A percentile compares a stretch with the other conserved stretches of the same genome.
Evolutionary conservation across 2,329 filamentous ascomycete genomes (phyloP).

Genomic region (Colletotrichum tamarilloi): DNA sequence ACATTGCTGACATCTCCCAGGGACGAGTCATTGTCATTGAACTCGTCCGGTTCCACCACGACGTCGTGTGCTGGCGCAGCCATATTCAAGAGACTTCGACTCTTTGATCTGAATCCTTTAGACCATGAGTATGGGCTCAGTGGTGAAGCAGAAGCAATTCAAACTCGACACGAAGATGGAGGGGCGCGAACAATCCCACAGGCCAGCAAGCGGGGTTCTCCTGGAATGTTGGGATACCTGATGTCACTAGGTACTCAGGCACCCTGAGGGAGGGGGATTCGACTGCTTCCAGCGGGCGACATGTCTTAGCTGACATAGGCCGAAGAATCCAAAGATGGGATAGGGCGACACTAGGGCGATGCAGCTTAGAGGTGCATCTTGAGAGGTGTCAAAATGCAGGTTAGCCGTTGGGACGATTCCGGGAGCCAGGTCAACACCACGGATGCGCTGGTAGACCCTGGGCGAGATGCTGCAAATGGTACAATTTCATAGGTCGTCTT

Average conservation of each 20-base stretch:
- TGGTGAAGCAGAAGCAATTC: not conserved
- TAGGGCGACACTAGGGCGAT: not conserved
- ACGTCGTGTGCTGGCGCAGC: not conserved
- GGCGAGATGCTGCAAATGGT: not conserved
- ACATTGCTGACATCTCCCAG: conserved; percentile 14
- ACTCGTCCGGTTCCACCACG: conserved; percentile 29
- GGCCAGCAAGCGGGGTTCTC: conserved; percentile 1
- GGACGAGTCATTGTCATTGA: conserved; percentile 33
- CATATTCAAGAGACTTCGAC: not conserved
- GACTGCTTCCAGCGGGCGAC: not conserved
- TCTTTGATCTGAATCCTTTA: not conserved
- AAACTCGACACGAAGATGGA: not conserved
- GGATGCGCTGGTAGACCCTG: not conserved
- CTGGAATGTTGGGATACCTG: not conserved
- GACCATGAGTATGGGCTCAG: no score
- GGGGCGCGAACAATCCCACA: not conserved
- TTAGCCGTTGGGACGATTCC: not conserved
- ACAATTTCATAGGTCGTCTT: no score
- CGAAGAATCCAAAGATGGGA: not conserved
- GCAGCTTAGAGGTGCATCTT: not conserved
- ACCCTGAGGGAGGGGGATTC: not conserved
- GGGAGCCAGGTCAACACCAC: not conserved
- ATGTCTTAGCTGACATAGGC: not conserved
- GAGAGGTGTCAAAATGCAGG: not conserved
- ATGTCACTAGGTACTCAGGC: not conserved